phyloP scores from a whole-genome alignment of 192 early-diverging fungal genomes.

The Gorgonomyces haynaldii region DNA sequence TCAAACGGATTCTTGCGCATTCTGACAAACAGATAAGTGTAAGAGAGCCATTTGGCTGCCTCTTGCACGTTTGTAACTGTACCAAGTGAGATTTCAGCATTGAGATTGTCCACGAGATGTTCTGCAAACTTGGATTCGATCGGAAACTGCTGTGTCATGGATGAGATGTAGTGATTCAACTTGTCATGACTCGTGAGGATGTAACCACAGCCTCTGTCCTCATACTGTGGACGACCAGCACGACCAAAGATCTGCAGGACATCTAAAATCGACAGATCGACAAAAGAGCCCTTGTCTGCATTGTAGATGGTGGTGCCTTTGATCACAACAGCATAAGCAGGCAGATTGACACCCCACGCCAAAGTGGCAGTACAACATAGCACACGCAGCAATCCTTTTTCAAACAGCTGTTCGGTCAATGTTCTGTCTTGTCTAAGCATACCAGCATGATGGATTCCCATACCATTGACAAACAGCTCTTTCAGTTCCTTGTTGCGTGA shows the following conservation, averaged over 20 bases:
- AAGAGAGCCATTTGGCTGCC: constrained; percentile 91
- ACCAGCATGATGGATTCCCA: constrained; percentile 93
- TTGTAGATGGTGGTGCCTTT: constrained; percentile 97
- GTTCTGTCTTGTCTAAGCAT: constrained; percentile 67
- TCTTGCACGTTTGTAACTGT: constrained; percentile 93
- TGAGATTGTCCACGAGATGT: constrained; percentile 85
- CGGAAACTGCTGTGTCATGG: constrained; percentile 91
- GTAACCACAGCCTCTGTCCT: constrained; percentile 84
- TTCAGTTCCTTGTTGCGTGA: constrained; percentile 75
- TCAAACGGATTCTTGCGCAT: constrained; percentile 92
- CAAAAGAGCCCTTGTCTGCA: constrained; percentile 82
- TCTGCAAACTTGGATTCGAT: constrained; percentile 89
- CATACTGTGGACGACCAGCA: constrained; percentile 80
- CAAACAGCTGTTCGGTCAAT: constrained; percentile 83
- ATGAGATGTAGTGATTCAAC: constrained; percentile 81
- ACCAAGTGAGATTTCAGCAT: constrained; percentile 92
- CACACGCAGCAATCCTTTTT: constrained; percentile 66
- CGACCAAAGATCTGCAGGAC: constrained; percentile 99
- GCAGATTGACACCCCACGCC: constrained; percentile 98
- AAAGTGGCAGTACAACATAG: constrained; percentile 96
- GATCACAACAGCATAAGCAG: constrained; percentile 95
- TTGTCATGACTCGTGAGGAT: constrained; percentile 93
- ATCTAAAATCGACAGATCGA: constrained; percentile 92
- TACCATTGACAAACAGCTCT: constrained; percentile 72
- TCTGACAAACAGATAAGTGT: constrained; percentile 92